Evolutionary conservation across 2,329 filamentous ascomycete genomes (phyloP), one percentile per base, ranked within the genome.

Genomic region (Cladorrhinum sp.): DNA sequence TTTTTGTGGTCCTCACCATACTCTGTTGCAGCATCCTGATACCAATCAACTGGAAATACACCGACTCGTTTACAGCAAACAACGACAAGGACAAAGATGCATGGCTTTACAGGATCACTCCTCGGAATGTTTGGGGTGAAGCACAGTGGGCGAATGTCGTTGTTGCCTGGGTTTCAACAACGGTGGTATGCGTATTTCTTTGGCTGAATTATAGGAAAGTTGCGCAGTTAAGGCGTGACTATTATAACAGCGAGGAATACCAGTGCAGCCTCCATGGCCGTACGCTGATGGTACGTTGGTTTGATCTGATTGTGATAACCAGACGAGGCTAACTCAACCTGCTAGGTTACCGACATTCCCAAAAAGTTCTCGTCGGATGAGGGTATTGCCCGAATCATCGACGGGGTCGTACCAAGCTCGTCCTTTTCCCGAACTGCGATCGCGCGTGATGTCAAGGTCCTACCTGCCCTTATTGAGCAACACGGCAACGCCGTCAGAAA

Each of bases 171-270:
- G 64, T 86, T 0, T 90, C 92, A 71, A 88, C 94, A 72, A 72
- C 88, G n/a, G 82, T 92, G 20, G 82, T 97, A 14, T 87, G 85
- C 61, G 88, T 82, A 58, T 96, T 96, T 67, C 77, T 99, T 26
- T 99, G 92, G 92, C 88, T 83, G 78, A 98, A 96, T 70, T 98
- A 98, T 74, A 82, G 83, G 30, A 88, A 86, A 53, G 82, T 99
- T 20, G 75, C 86, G 16, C 77, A 79, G 33, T 76, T 99, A 65
- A 85, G 93, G 64, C 85, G 91, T 62, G 78, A 84, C 48, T 97
- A 96, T 70, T 94, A 96, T 69, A 84, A 94, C 70, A 94, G 87
- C 68, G 81, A 88, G 0, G 94, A 97, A 48, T 99, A 96, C 69
- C 92, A 96, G 73, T 84, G 84, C 61, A 96, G 92, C 73, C 78